A percentile compares a stretch with the other conserved stretches of the same genome.
Conservation (phyloP, 805 yeast genomes). For the Candida tallmaniae region DNA sequence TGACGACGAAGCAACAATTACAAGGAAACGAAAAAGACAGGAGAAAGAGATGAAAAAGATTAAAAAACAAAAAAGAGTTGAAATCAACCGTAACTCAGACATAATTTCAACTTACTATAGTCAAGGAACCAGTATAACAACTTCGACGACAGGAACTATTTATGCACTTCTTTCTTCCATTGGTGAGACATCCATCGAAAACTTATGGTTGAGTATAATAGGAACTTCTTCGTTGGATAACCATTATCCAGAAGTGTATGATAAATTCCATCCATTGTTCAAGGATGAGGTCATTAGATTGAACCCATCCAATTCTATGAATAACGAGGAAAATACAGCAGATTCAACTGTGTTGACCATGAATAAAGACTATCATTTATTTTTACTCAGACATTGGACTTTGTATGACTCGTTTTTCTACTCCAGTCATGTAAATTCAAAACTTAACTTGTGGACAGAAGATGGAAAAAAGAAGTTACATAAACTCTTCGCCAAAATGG, state of each 20-base stretch:
- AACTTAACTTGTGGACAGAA: constrained; percentile 83
- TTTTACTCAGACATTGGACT: constrained; percentile 88
- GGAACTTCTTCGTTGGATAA: constrained; percentile 82
- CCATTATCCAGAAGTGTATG: constrained; percentile 70
- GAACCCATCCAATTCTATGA: constrained; percentile 30
- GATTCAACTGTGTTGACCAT: constrained; percentile 48
- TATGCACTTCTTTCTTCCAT: constrained; percentile 76
- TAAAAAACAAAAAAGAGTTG: constrained; percentile 35
- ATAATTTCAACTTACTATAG: constrained; percentile 71
- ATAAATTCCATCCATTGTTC: constrained; percentile 64
- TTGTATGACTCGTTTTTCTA: constrained; percentile 86
- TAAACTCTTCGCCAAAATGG: constrained; percentile 94
- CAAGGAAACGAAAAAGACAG: constrained; percentile 27
- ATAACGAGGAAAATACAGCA: constrained; percentile 28
- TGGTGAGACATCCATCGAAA: constrained; percentile 71
- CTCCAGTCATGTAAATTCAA: constrained; percentile 87
- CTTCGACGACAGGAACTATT: constrained; percentile 73
- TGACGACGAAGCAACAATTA: constrained; percentile 20
- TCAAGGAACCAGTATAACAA: constrained; percentile 73
- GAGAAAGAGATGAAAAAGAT: constrained; percentile 22
- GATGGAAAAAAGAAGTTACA: constrained; percentile 84
- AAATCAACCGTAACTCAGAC: constrained; percentile 46
- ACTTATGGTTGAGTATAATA: constrained; percentile 81
- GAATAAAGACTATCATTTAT: constrained; percentile 82
- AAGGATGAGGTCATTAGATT: constrained; percentile 81